Conservation (phyloP, 176 grass and related monocot species). For the Zizania latifolia region DNA sequence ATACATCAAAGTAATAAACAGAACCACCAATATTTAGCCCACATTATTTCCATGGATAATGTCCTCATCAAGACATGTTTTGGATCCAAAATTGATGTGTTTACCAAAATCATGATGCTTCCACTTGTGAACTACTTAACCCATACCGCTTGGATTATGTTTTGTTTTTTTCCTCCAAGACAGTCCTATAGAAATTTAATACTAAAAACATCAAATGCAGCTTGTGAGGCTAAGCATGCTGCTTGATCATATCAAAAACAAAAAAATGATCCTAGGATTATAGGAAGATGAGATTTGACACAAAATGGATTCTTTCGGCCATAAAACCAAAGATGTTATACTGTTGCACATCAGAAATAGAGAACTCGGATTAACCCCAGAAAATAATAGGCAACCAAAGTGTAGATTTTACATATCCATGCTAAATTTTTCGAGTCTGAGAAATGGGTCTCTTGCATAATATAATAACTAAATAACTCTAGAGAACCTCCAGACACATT, state of each 20-base stretch:
- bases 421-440: not conserved
- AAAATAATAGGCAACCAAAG: not conserved
- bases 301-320: not conserved
- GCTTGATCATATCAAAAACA: not conserved
- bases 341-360: not conserved
- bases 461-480: not conserved
- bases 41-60: conserved; percentile 1
- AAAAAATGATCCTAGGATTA: not conserved
- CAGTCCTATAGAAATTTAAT: not conserved
- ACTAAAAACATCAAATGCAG: not conserved
- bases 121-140: not conserved
- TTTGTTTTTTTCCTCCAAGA: not conserved
- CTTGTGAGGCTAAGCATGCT: not conserved
- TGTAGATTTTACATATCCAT: not conserved
- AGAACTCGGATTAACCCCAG: not conserved
- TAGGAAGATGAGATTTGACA: not conserved
- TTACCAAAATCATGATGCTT: not conserved
- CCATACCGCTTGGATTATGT: not conserved
- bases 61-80: too few species aligned
- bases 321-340: not conserved
- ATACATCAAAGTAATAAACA: conserved; percentile 7
- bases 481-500: not conserved
- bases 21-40: not conserved
- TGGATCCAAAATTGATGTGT: not conserved
- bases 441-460: not conserved